Base-by-base conservation (phyloP, 192 early-diverging fungal genomes). In the Gonapodya sp. region DNA sequence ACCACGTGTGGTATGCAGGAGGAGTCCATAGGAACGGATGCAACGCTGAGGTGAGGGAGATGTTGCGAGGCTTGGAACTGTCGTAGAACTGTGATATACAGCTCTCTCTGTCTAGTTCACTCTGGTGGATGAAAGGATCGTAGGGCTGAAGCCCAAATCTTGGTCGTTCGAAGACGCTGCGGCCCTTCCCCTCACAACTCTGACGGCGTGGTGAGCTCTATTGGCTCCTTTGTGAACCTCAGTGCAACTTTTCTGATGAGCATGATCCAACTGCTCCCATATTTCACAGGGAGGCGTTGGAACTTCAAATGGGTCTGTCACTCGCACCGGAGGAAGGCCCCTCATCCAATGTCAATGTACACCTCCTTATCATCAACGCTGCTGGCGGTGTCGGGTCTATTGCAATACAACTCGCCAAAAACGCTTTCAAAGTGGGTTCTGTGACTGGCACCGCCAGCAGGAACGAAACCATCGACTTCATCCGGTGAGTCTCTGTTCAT, bases 291-390 rank as follows among this genome's bases (percentile, higher is more conserved):
- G 46, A 64, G 24, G 46, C 46, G 8, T 24, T 64, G 8, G 46
- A 64, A 64, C 8, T 64, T 24, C 46, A 64, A 24, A 8, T 64
- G 8, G 46, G 46, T 64, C 46, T 64, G 8, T 16, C 8, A 64
- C 8, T 64, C 8, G 46, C 46, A 16, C 46, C 46, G 24, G 46
- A 8, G 46, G 24, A 8, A 16, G 46, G 75, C 34, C 30, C 75
- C 75, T 34, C 18, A 16, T 33, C 75, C 8, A 34, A 77, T 8
- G 75, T 2, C 2, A 33, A 8, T 16, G 46, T 64, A 24, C 46
- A 64, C 46, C 75, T 77, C 31, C 75, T 77, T 33, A 77, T 77
- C 75, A 31, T 77, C 75, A 77, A 77, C 75, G 75, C 30, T 31
- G 75, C 75, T 34, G 75, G 75, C 31, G 75, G 75, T 77, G 75